phyloP scores from a whole-genome alignment of 2,329 filamentous ascomycete genomes.

The Cercospora sp. region DNA sequence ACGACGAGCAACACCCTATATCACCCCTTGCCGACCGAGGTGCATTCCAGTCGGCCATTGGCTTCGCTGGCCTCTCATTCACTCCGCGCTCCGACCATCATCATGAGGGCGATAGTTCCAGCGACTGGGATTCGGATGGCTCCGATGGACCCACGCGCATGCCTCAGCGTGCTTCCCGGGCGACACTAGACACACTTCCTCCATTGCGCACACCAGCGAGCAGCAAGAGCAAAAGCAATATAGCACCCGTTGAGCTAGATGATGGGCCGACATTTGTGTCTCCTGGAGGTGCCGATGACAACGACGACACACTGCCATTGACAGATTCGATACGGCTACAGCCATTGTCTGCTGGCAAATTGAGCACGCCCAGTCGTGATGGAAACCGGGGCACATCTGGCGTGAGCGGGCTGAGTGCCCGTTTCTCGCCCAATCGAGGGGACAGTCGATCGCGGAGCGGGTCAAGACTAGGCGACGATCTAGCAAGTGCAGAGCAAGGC shows the following conservation, averaged over 20 bases:
- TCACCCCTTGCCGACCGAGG: slow-evolving; percentile 49
- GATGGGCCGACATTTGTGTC: slow-evolving; percentile 58
- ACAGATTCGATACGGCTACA: slow-evolving; percentile 59
- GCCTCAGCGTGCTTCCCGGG: slow-evolving; percentile 19
- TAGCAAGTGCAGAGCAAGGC: slow-evolving; percentile 61
- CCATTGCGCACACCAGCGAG: slow-evolving; percentile 31
- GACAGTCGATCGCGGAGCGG: slow-evolving; percentile 40
- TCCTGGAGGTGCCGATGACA: slow-evolving; percentile 41
- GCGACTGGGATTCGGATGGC: slow-evolving; percentile 25
- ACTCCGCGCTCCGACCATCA: slow-evolving; percentile 17
- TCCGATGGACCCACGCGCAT: slow-evolving; percentile 25
- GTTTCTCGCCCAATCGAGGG: slow-evolving; percentile 49
- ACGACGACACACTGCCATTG: slow-evolving; percentile 61
- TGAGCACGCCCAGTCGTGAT: slow-evolving; percentile 44
- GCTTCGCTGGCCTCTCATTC: slow-evolving; percentile 50
- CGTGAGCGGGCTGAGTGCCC: slow-evolving; percentile 52
- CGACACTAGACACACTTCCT: slow-evolving; percentile 32
- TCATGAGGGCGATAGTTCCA: slow-evolving; percentile 5
- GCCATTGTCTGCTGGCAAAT: slow-evolving; percentile 54
- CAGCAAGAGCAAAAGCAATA: slow-evolving; percentile 30
- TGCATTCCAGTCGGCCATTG: slow-evolving; percentile 53
- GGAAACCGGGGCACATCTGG: slow-evolving; percentile 45
- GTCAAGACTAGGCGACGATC: slow-evolving; percentile 61
- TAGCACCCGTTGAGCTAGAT: slow-evolving; percentile 52
- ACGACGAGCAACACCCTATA: slow-evolving; percentile 34